These are phyloP conservation scores for Candida wancherniae DNA, from an alignment of 805 yeast species.

Conservation along the genomic window DNA sequence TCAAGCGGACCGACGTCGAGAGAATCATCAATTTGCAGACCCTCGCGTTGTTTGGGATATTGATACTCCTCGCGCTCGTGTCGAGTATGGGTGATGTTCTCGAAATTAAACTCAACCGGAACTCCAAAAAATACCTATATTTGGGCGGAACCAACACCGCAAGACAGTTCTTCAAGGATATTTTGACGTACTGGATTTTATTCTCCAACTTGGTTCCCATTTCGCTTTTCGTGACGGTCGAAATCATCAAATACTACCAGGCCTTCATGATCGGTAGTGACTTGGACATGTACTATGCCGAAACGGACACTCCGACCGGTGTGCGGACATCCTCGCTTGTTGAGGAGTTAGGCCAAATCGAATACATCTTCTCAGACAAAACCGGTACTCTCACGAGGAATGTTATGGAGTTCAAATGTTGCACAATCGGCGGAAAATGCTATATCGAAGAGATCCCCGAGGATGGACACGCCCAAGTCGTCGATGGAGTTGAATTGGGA, in stretches of 20 bases:
- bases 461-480: constrained; percentile 64
- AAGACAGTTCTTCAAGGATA: constrained; percentile 74
- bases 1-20: constrained; percentile 95
- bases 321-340: constrained; percentile 94
- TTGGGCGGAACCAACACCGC: constrained; percentile 64
- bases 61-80: constrained; percentile 68
- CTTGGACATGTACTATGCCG: constrained; percentile 84
- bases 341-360: constrained; percentile 96
- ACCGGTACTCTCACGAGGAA: constrained; percentile 96
- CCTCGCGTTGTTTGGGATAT: constrained; percentile 75
- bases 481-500: constrained; percentile 80
- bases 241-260: constrained; percentile 90
- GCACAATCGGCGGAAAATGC: constrained; percentile 88
- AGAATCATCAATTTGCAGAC: constrained; percentile 91
- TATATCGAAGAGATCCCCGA: constrained; percentile 89
- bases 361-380: constrained; percentile 92
- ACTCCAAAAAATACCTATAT: constrained; percentile 57
- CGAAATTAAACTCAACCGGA: constrained; percentile 50
- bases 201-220: constrained; percentile 98
- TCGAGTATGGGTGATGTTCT: constrained; percentile 88
- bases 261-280: constrained; percentile 93
- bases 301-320: constrained; percentile 88
- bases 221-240: constrained; percentile 93
- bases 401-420: constrained; percentile 93
- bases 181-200: constrained; percentile 92